Evolutionary conservation across 108 stramenopile species (phyloP).

Genomic region (Skeletonema potamos): DNA sequence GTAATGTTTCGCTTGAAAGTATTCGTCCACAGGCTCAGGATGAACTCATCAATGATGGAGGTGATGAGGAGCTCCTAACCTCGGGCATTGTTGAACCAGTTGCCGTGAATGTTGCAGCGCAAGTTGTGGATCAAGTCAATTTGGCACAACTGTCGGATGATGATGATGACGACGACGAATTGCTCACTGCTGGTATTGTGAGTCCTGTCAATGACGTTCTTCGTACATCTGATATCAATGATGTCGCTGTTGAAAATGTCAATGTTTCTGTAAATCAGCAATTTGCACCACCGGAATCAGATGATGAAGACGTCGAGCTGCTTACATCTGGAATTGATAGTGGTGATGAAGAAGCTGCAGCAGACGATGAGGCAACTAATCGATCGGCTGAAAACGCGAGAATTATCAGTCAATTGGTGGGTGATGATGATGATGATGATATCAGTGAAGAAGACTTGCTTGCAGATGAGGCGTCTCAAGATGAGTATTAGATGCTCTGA

Average conservation of each 20-base stretch:
- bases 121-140: background rate
- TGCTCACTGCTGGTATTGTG: conserved; percentile 26
- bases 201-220: background rate
- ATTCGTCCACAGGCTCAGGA: conserved; percentile 17
- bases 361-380: background rate
- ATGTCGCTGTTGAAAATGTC: background rate
- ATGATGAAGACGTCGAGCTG: conserved; percentile 13
- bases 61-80: conserved; percentile 31
- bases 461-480: background rate
- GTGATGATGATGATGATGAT: conserved; percentile 10
- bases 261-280: background rate
- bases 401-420: background rate
- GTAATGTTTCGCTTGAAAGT: background rate
- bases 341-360: background rate
- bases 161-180: conserved; percentile 24
- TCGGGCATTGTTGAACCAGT: conserved; percentile 4
- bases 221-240: background rate
- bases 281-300: background rate
- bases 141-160: conserved; percentile 1
- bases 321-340: conserved; percentile 19
- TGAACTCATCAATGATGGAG: background rate
- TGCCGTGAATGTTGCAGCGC: conserved; percentile 2
- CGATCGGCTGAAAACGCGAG: background rate
- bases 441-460: conserved; percentile 23
- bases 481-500: background rate